phyloP scores from a whole-genome alignment of 176 grass and related monocot genomes.

The Bonia amplexicaulis region DNA sequence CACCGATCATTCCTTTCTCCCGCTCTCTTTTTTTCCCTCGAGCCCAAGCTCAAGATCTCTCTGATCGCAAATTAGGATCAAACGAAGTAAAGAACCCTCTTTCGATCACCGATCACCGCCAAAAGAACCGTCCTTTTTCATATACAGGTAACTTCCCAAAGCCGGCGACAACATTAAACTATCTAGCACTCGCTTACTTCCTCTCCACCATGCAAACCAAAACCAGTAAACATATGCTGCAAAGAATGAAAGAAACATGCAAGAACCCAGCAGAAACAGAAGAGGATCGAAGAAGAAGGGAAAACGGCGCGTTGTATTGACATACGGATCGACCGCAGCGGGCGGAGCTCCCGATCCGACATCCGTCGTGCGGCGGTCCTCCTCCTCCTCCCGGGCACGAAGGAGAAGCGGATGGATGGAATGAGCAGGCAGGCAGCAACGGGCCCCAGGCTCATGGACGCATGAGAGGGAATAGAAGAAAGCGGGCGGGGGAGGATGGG shows the following conservation, averaged over 20 bases:
- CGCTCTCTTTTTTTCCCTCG: neutral
- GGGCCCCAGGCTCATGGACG: neutral
- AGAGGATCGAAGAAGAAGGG: neutral
- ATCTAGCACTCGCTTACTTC: neutral
- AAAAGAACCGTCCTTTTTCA: neutral
- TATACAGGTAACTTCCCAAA: neutral
- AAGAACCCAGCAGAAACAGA: neutral
- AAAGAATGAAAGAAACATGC: neutral
- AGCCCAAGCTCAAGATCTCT: neutral
- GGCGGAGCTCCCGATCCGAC: constrained; percentile 44
- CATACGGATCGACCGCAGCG: constrained; percentile 60
- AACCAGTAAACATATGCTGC: neutral
- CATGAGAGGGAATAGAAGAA: neutral
- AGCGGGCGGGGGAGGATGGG: neutral
- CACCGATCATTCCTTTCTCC: neutral
- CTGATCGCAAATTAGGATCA: neutral
- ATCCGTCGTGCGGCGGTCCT: constrained; percentile 17
- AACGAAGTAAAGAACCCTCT: neutral
- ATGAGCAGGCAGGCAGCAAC: neutral
- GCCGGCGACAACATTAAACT: neutral
- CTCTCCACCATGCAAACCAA: neutral
- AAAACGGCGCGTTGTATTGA: neutral
- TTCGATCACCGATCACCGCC: neutral
- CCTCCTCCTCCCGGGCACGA: neutral
- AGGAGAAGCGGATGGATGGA: neutral